These are phyloP conservation scores for Aleurites moluccanus DNA, from an alignment of 441 rosid genomes.

Conservation along the genomic window DNA sequence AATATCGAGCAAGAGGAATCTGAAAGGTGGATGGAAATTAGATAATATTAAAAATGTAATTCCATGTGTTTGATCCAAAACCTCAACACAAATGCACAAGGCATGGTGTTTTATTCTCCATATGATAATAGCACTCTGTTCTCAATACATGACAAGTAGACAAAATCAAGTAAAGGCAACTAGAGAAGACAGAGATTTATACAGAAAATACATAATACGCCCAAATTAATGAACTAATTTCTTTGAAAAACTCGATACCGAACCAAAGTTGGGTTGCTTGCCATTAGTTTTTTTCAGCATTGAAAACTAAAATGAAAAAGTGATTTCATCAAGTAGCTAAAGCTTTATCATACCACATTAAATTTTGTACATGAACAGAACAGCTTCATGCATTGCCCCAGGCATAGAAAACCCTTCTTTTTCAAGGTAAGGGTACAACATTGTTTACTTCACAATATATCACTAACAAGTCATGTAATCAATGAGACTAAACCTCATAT, in stretches of 20 bases:
- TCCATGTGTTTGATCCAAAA: background rate
- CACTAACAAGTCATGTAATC: background rate
- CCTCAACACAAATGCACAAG: background rate
- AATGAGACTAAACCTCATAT: too few relatives aligned
- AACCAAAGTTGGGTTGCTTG: background rate
- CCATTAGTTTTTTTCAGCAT: background rate
- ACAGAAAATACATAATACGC: background rate
- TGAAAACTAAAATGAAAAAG: background rate
- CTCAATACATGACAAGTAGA: background rate
- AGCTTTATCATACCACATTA: background rate
- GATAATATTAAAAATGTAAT: background rate
- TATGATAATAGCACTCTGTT: background rate
- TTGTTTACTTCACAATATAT: background rate
- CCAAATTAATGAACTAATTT: background rate
- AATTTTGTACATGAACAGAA: background rate
- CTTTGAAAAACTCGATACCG: background rate
- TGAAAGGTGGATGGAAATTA: conserved; percentile 28
- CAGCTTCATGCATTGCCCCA: background rate
- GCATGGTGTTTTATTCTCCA: background rate
- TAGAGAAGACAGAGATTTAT: background rate
- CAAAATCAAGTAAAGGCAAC: background rate
- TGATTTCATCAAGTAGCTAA: background rate
- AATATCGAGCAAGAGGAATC: conserved; percentile 76
- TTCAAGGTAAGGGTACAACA: background rate
- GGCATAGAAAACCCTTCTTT: background rate